A percentile compares a stretch with the other conserved stretches of the same genome.
Evolutionary conservation across 306 rosid genomes (phyloP).

Genomic region (Crotalaria pallida): DNA sequence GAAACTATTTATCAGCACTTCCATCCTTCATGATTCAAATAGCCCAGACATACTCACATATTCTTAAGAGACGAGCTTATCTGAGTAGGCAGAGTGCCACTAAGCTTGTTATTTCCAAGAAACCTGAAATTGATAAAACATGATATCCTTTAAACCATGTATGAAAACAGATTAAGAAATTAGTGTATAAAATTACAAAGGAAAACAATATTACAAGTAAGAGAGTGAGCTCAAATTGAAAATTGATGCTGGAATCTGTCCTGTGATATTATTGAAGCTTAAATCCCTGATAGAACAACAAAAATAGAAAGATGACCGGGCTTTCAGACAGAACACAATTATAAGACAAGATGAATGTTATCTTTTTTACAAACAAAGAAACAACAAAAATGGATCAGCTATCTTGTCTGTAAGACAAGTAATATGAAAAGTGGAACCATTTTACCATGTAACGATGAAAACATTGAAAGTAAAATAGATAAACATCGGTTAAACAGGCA

Average conservation of each 20-base stretch:
- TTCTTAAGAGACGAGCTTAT: slow-evolving; percentile 42
- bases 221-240: slow-evolving; percentile 58
- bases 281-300: slow-evolving; percentile 56
- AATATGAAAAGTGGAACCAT: neutral
- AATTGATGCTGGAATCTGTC: slow-evolving; percentile 53
- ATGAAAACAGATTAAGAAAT: neutral
- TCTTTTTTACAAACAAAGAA: neutral
- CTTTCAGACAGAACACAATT: neutral
- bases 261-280: slow-evolving; percentile 78
- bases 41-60: slow-evolving; percentile 40
- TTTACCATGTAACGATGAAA: neutral
- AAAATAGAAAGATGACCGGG: neutral
- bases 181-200: neutral
- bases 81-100: slow-evolving; percentile 48
- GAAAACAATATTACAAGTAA: slow-evolving; percentile 46
- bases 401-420: neutral
- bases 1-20: too few relatives aligned
- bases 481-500: neutral
- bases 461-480: neutral
- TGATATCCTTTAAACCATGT: neutral
- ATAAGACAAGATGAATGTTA: neutral
- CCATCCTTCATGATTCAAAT: neutral
- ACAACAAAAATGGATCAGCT: neutral
- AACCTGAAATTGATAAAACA: slow-evolving; percentile 34
- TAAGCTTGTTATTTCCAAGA: slow-evolving; percentile 75